Base-by-base conservation (phyloP, 148 eudicot species). In the Fallopia convolvulus region DNA sequence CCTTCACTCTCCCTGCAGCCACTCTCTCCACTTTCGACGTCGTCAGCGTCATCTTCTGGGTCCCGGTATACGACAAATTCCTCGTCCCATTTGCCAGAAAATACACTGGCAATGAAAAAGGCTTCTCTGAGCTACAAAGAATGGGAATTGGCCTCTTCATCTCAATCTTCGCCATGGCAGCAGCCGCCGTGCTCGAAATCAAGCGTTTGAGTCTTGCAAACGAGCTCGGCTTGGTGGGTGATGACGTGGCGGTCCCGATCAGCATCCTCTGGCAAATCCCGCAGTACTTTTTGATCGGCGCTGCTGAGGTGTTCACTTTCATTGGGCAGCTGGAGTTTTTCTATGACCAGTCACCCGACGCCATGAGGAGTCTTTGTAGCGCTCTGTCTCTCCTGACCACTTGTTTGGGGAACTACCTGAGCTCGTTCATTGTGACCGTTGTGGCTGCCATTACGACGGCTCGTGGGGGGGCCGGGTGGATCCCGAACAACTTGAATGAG, bases 91-190 rank as follows among this genome's bases (percentile, higher is more conserved):
- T 77, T 0, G 79, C 74, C 9, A 14, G 79, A 33, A 77, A 77
- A n/a, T 65, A 66, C 79, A 77, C 79, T 4, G 74, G 79, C 15
- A 77, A 77, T 8, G 79, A 77, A 44, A 77, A 48, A 15, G 79
- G 79, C 15, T 73, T 73, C 17, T 42, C 75, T 0, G 75, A 73
- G 75, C 75, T 73, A 2, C 75, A 73, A 48, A 77, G 79, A 47
- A 77, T 77, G 74, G 79, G 79, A 4, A 77, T 77, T 15, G 79
- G 79, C 74, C 79, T 77, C 30, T 77, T 77, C 17, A 66, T 77
- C 79, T 77, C 79, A 46, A 77, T 48, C 13, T 70, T 77, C 2
- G 66, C 79, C 42, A 77, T 77, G 79, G 79, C 39, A 21, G 73
- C 56, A 3, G 74, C 79, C 8, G 79, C 79, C 8, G 20, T 77